Conservation (phyloP, 306 rosid species). For the Oxytropis ochrocephala region DNA sequence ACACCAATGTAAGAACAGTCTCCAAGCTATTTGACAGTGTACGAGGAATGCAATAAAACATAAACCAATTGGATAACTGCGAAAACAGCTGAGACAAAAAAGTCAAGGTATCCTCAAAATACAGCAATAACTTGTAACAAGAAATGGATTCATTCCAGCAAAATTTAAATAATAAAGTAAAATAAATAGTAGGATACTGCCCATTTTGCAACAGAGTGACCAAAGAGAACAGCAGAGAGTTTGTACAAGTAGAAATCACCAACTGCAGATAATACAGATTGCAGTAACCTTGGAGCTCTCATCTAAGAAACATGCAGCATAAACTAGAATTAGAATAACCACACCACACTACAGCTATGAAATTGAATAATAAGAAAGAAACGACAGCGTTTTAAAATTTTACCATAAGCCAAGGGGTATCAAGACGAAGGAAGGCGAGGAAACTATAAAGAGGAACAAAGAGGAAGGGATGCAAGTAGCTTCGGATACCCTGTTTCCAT, state of each 20-base stretch:
- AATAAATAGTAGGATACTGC: slow-evolving; percentile 63
- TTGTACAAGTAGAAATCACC: slow-evolving; percentile 82
- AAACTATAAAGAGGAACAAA: slow-evolving; percentile 67
- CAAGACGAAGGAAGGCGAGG: slow-evolving; percentile 59
- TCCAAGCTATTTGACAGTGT: slow-evolving; percentile 85
- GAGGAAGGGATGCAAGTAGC: slow-evolving; percentile 80
- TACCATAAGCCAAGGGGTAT: slow-evolving; percentile 79
- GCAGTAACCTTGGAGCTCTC: slow-evolving; percentile 78
- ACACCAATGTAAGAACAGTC: slow-evolving; percentile 73
- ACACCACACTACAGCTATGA: background rate
- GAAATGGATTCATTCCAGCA: too few species aligned
- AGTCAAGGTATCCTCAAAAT: slow-evolving; percentile 25
- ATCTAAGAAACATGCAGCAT: slow-evolving; percentile 36
- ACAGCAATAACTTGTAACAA: slow-evolving; percentile 12
- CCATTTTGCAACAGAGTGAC: slow-evolving; percentile 63
- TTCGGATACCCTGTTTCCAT: slow-evolving; percentile 82
- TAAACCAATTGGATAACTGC: slow-evolving; percentile 80
- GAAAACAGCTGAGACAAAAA: slow-evolving; percentile 69
- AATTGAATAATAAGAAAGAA: background rate
- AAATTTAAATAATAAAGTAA: background rate
- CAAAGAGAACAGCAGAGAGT: slow-evolving; percentile 58
- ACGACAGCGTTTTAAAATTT: background rate
- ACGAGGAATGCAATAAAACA: slow-evolving; percentile 74
- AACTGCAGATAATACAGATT: slow-evolving; percentile 65
- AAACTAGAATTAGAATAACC: background rate